Base-by-base conservation (phyloP, 2,329 filamentous ascomycete genomes). In the Lecanicillium sp. region DNA sequence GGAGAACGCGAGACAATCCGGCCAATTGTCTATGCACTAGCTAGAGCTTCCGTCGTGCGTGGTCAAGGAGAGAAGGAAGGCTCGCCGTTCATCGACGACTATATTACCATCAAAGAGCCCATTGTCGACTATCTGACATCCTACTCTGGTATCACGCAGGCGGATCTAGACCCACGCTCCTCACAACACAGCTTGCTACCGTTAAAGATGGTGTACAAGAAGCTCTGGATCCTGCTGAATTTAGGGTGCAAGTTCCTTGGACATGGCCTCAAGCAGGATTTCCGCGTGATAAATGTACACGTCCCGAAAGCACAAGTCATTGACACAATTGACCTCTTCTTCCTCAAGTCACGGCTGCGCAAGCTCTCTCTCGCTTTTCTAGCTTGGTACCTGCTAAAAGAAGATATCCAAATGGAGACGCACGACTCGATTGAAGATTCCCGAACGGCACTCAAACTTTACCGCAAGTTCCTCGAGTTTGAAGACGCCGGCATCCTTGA, bases 341-440 rank as follows among this genome's bases (percentile, higher is more conserved):
- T 85, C 61, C 79, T 94, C 42, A 79, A 83, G 40, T 72, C 77
- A 13, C 82, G 87, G 22, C 75, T 86, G 38, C 80, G 94, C n/a
- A 92, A 89, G 55, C 75, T 98, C 3, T 92, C 84, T 7, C 71
- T 98, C 15, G 85, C 90, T 19, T 96, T 95, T 57, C 65, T 98
- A 14, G 89, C 92, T 0, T 95, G 88, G 83, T 80, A 81, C 38
- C 73, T 98, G 8, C 78, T 98, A 30, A 88, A 88, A 51, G 87
- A 96, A 60, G 87, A 90, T 53, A 95, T 98, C 44, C 94, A 98
- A 61, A 74, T 86, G 53, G 84, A 87, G 48, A 87, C 81, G 6
- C 94, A 98, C 61, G 92, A 98, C 61, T 90, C 83, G 9, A 94
- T 98, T 49, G 92, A 96, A 60, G 92, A 98, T 58, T 89, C 92